Base-by-base conservation (phyloP, 345 rosid species). In the Firmiana major region DNA sequence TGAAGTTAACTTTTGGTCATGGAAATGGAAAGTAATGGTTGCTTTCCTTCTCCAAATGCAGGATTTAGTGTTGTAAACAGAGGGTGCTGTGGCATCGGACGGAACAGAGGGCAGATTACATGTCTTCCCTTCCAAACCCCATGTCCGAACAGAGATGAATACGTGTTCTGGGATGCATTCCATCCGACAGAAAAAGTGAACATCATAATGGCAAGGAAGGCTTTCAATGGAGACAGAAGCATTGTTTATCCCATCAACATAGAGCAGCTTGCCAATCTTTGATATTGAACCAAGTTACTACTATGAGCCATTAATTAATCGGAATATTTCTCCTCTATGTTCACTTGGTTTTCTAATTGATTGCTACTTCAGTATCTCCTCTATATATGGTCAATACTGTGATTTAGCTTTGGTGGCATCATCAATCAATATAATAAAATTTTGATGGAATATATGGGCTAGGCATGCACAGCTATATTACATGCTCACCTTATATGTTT, bases 61-160 rank as follows among this genome's bases (percentile, higher is more conserved):
- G 97, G 98, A 36, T 85, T 96, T 71, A 91, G 93, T 40, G 94
- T 92, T 1, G 77, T 83, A 51, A 88, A 92, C 75, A 82, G 90
- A 16, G 99, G 97, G 43, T 96, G 99, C 81, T 93, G 99, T 66
- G 97, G 99, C 0, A 91, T 96, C 9, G 97, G 98, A 7, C 65
- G 92, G 48, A 96, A 96, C 81, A 81, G 97, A 79, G 98, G 99
- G 13, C 95, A 93, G 9, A 93, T 96, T 40, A 93, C 99, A 7
- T 96, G 99, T 79, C 92, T 93, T 62, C 99, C 98, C 1, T 88
- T 93, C 76, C 94, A 93, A 77, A 92, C 97, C 4, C 99, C 99
- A 3, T 93, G 99, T 76, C 60, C 82, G 0, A 79, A 96, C 48
- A 77, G 99, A 71, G 88, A 90, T 10, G 84, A 87, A 28, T 96